phyloP scores from a whole-genome alignment of 139 green algal genomes.

The Micractinium sp. region DNA sequence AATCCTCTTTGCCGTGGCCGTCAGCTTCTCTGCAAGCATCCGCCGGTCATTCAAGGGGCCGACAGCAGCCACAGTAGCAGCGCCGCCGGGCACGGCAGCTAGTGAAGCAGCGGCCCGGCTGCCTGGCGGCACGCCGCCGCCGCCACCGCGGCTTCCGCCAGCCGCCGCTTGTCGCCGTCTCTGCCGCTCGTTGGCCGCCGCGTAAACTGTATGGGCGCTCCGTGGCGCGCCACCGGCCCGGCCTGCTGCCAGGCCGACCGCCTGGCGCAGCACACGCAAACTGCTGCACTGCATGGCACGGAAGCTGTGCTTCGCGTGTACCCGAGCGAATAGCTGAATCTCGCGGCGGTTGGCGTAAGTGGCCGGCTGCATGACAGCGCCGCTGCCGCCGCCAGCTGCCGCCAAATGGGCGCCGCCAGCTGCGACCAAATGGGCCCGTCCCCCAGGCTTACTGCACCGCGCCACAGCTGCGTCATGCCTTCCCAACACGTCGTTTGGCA shows the following conservation, averaged over 20 bases:
- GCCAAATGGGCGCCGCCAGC: too few relatives aligned
- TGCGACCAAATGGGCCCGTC: too few relatives aligned
- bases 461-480: too few relatives aligned
- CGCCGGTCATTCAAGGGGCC: background rate
- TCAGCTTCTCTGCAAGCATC: slow-evolving; percentile 19
- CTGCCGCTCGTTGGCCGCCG: background rate
- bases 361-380: background rate
- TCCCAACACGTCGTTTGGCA: too few relatives aligned
- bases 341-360: background rate
- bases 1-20: background rate
- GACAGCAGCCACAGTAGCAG: background rate
- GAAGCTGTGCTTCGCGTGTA: background rate
- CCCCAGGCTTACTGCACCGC: too few relatives aligned
- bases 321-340: too few relatives aligned
- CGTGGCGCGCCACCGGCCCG: background rate
- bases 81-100: background rate
- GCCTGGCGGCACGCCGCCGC: background rate
- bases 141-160: background rate
- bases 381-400: too few relatives aligned
- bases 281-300: background rate
- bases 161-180: background rate
- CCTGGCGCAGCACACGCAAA: too few relatives aligned
- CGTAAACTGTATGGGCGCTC: background rate
- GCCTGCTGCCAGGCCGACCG: background rate
- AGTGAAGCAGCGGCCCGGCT: background rate